phyloP scores from a whole-genome alignment of 768 basidiomycete species.

The Kwoniella dejecticola region DNA sequence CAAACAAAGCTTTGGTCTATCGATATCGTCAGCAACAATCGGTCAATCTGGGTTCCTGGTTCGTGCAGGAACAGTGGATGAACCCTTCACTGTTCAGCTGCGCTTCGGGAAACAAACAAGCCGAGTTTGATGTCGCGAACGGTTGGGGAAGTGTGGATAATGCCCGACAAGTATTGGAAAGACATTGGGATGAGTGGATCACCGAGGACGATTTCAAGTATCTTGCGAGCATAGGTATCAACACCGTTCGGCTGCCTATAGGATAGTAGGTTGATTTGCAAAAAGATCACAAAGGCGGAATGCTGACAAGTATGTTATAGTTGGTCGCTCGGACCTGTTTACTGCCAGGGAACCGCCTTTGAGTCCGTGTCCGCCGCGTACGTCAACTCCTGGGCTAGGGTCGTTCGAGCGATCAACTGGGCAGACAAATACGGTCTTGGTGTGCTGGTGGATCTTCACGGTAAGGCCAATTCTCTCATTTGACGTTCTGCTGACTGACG shows the following conservation, averaged over 20 bases:
- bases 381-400: constrained; percentile 45
- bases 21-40: constrained; percentile 67
- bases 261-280: constrained; percentile 41
- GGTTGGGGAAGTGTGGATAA: constrained; percentile 60
- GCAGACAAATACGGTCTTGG: constrained; percentile 52
- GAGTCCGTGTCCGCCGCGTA: constrained; percentile 46
- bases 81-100: constrained; percentile 67
- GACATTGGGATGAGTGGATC: constrained; percentile 53
- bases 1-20: constrained; percentile 61
- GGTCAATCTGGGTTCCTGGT: constrained; percentile 72
- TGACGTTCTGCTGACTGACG: neutral
- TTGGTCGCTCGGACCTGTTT: constrained; percentile 46
- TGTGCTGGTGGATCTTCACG: constrained; percentile 51
- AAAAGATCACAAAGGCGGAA: neutral
- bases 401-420: constrained; percentile 51
- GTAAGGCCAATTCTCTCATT: constrained; percentile 13
- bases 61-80: constrained; percentile 77
- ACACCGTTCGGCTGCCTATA: constrained; percentile 50
- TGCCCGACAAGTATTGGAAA: constrained; percentile 39
- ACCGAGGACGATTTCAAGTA: constrained; percentile 49
- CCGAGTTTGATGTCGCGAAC: constrained; percentile 69
- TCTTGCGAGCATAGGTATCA: constrained; percentile 48
- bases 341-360: constrained; percentile 46
- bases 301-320: constrained; percentile 2
- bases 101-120: constrained; percentile 60